Conservation (phyloP, 106 monocot genomes). For the Xerophyta viscosa region DNA sequence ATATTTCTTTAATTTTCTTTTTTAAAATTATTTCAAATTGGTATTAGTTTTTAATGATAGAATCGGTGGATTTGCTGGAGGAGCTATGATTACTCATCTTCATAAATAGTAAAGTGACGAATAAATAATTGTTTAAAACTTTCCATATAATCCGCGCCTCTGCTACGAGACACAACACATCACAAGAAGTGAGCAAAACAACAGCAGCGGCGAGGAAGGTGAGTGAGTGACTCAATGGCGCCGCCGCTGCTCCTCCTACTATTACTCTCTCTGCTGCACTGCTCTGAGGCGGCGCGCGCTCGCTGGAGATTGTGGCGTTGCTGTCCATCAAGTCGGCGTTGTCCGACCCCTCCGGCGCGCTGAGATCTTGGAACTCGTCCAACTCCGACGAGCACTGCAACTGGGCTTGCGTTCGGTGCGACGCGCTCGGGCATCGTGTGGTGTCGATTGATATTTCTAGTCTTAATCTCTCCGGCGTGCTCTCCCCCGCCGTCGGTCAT, state of each 20-base stretch:
- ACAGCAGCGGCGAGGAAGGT: too few relatives aligned
- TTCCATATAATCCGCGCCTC: too few relatives aligned
- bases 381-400: constrained; percentile 5
- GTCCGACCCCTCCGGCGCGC: constrained; percentile 13
- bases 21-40: too few relatives aligned
- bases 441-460: background rate
- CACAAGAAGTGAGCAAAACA: too few relatives aligned
- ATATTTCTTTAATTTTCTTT: too few relatives aligned
- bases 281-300: background rate
- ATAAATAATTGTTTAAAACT: too few relatives aligned
- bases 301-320: constrained; percentile 8
- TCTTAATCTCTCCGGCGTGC: constrained; percentile 1
- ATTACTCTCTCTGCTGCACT: constrained; percentile 1
- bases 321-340: constrained; percentile 22
- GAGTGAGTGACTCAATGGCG: too few relatives aligned
- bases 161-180: too few relatives aligned
- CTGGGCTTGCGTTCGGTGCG: constrained; percentile 30
- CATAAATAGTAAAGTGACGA: too few relatives aligned
- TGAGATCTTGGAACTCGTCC: constrained; percentile 24
- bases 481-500: constrained; percentile 6
- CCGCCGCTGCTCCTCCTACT: background rate
- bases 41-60: too few relatives aligned
- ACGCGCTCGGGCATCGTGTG: constrained; percentile 1
- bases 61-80: too few relatives aligned
- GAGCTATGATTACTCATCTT: too few relatives aligned